These are phyloP conservation scores for Hypoxylon sp. DNA, from an alignment of 2,329 filamentous ascomycete genomes.

Conservation along the genomic window DNA sequence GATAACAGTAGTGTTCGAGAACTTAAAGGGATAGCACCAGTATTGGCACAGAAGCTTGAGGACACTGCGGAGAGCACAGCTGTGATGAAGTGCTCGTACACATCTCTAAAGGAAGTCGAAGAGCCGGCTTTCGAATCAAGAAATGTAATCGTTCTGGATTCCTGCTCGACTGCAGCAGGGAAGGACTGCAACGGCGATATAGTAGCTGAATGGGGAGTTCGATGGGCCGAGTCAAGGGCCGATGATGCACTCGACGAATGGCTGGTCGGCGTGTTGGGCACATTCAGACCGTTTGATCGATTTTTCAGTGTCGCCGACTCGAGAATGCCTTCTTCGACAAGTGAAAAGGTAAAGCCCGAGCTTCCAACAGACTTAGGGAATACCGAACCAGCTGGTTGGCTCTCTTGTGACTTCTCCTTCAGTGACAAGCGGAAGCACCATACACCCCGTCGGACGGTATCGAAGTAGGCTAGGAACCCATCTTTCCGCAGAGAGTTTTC, in stretches of 20 bases:
- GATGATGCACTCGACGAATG: constrained; percentile 54
- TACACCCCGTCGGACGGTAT: constrained; percentile 57
- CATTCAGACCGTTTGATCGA: constrained; percentile 50
- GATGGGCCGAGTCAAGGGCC: constrained; percentile 49
- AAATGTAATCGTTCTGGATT: constrained; percentile 42
- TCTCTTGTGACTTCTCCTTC: constrained; percentile 49
- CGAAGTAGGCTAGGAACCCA: constrained; percentile 62
- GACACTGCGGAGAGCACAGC: constrained; percentile 61
- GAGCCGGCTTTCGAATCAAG: constrained; percentile 48
- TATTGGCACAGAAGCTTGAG: constrained; percentile 57
- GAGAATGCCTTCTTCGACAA: constrained; percentile 59
- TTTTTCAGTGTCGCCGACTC: constrained; percentile 58
- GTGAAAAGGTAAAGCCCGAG: constrained; percentile 53
- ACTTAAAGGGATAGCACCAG: constrained; percentile 61
- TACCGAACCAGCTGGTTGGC: constrained; percentile 32
- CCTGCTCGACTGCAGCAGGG: constrained; percentile 39
- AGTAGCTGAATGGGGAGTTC: constrained; percentile 43
- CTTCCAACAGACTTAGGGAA: constrained; percentile 54
- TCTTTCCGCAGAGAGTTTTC: constrained; percentile 60
- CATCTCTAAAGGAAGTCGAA: constrained; percentile 51
- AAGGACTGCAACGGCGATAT: constrained; percentile 42
- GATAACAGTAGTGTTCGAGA: constrained; percentile 59
- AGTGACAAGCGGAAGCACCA: constrained; percentile 62
- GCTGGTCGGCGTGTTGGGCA: constrained; percentile 56
- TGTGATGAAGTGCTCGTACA: constrained; percentile 63